phyloP scores from a whole-genome alignment of 75 land plant species.

The Pinus albicaulis region DNA sequence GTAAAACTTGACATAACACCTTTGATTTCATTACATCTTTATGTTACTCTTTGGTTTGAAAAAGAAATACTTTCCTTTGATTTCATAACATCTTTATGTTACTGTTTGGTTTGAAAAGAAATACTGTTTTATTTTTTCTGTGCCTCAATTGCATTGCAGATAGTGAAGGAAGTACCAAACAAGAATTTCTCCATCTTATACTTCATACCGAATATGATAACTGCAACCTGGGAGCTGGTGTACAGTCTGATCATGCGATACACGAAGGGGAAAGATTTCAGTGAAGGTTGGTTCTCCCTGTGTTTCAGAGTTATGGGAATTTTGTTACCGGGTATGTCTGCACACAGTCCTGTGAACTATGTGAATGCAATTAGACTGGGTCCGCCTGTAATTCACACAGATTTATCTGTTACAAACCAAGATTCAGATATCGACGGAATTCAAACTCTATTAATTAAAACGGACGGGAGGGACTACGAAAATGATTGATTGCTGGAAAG shows the following conservation, averaged over 20 bases:
- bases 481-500: too few relatives aligned
- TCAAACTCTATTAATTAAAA: too few relatives aligned
- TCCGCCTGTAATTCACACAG: background rate
- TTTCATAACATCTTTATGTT: background rate
- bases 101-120: background rate
- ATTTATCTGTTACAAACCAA: too few relatives aligned
- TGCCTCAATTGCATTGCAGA: constrained; percentile 24
- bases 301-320: constrained; percentile 41
- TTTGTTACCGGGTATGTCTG: constrained; percentile 53
- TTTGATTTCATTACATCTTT: too few relatives aligned
- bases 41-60: too few relatives aligned
- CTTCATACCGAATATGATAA: constrained; percentile 18
- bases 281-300: constrained; percentile 34
- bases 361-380: constrained; percentile 66
- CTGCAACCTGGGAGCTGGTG: constrained; percentile 55
- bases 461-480: too few relatives aligned
- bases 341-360: constrained; percentile 63
- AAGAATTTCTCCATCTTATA: constrained; percentile 38
- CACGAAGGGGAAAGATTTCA: constrained; percentile 32
- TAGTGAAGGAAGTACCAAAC: constrained; percentile 62
- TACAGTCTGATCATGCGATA: constrained; percentile 23
- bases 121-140: background rate
- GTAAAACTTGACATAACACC: too few relatives aligned
- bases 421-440: too few relatives aligned
- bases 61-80: too few relatives aligned